These are phyloP conservation scores for Blastocystis sp. DNA, from an alignment of 352 stramenopile species.

Conservation along the genomic window DNA sequence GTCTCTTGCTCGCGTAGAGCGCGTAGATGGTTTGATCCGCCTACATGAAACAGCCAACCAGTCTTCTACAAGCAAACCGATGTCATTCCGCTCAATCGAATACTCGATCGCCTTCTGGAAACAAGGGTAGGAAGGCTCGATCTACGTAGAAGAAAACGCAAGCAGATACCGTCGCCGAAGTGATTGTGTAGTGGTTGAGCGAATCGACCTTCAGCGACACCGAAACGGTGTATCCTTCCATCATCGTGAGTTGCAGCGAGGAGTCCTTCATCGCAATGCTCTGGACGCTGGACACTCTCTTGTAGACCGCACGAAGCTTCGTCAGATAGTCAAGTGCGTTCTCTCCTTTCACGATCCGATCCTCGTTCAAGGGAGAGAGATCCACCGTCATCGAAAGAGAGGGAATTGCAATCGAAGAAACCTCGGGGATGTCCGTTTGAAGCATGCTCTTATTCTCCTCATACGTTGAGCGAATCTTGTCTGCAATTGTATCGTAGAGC, in stretches of 20 bases:
- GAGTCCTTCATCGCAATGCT: background rate
- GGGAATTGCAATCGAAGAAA: background rate
- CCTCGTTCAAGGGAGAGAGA: background rate
- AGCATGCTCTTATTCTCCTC: background rate
- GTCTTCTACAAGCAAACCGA: background rate
- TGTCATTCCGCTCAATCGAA: constrained; percentile 24
- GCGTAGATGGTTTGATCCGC: background rate
- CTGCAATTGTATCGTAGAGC: background rate
- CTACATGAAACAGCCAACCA: background rate
- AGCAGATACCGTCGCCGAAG: background rate
- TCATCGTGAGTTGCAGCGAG: background rate
- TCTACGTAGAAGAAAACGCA: too few species aligned
- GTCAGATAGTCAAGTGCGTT: background rate
- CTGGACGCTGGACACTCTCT: background rate
- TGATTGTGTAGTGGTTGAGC: background rate
- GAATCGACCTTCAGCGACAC: background rate
- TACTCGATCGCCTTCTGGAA: constrained; percentile 42
- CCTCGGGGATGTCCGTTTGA: background rate
- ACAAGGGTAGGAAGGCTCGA: constrained; percentile 32
- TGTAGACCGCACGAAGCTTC: background rate
- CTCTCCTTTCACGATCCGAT: background rate
- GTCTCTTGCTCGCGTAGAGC: constrained; percentile 9
- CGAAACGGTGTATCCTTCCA: background rate
- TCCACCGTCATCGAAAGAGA: background rate
- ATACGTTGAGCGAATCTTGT: background rate